phyloP scores from a whole-genome alignment of 306 rosid genomes.

The Erythrophleum fordii region DNA sequence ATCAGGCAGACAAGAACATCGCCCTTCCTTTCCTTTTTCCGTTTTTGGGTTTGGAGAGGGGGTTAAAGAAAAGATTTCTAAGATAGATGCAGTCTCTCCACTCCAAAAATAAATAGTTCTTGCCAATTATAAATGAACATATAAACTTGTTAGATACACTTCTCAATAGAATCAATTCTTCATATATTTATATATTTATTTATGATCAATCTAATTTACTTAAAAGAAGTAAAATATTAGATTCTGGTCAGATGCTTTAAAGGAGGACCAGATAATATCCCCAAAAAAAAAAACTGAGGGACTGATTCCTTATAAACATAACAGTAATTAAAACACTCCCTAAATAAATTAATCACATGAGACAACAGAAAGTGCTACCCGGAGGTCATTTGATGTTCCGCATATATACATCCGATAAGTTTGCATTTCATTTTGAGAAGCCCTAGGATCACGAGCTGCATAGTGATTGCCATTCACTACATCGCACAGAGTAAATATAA shows the following conservation, averaged over 20 bases:
- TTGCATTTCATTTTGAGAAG: conserved; percentile 69
- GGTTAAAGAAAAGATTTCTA: background rate
- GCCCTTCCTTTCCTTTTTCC: background rate
- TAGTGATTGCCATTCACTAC: conserved; percentile 75
- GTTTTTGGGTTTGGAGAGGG: background rate
- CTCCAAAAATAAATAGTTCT: background rate
- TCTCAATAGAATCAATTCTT: background rate
- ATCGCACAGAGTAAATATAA: conserved; percentile 72
- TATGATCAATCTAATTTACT: background rate
- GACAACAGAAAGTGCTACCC: conserved; percentile 86
- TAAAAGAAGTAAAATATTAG: background rate
- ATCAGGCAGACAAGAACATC: background rate
- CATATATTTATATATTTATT: background rate
- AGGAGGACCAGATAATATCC: background rate
- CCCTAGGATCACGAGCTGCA: conserved; percentile 55
- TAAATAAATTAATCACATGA: conserved; percentile 75
- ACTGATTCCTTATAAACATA: conserved; percentile 17
- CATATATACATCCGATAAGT: conserved; percentile 86
- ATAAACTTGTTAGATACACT: background rate
- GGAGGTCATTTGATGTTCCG: conserved; percentile 90
- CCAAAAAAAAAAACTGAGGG: background rate
- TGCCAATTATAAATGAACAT: background rate
- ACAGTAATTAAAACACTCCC: conserved; percentile 20
- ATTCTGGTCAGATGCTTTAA: background rate
- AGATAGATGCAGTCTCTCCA: too few relatives aligned